Base-by-base conservation (phyloP, 176 grass and related monocot species). In the Oryza coarctata region DNA sequence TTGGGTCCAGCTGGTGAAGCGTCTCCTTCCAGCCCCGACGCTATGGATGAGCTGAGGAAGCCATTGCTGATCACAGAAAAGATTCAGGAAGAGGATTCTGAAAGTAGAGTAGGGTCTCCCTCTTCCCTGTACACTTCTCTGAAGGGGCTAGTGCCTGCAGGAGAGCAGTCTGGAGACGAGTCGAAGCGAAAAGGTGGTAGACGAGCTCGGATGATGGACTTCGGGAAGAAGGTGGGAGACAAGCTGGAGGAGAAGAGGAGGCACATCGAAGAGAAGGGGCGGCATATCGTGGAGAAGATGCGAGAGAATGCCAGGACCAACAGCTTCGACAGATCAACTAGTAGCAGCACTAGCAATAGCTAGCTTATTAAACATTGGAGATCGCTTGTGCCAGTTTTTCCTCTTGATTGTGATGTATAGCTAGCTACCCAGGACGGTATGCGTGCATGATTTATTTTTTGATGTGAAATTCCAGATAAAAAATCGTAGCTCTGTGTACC, bases 221-320 rank as follows among this genome's bases (percentile, higher is more conserved):
- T 98, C 7, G 80, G 85, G 71, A 98, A 93, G 86, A 87, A 77
- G 85, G 65, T 98, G 86, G 95, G 90, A 18, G 95, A 89, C 80
- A 98, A 98, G 71, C 84, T 98, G 62, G 95, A 94, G 80, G 95
- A 98, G 79, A 95, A 98, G 77, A 90, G 90, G 68, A 81, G 88
- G 20, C 89, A 91, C 3, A 85, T 95, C 7, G 96, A 98, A 84
- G 96, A 98, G 78, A 98, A 87, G 50, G 64, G 93, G 41, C 40
- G 88, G 47, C 80, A 89, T 82, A 93, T 98, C 44, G 90, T 98
- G 31, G 95, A 94, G 40, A 98, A 95, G 86, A 93, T 98, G 84
- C 85, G 88, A 12, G 95, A 98, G 60, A 98, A 95, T 73, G 86
- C 87, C 5, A 93, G 87, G 79, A 86, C 86, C 0, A 86, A 86